A percentile compares a stretch with the other conserved stretches of the same genome.
phyloP scores from a whole-genome alignment of 176 grass and related monocot genomes.

The Juncus inflexus region DNA sequence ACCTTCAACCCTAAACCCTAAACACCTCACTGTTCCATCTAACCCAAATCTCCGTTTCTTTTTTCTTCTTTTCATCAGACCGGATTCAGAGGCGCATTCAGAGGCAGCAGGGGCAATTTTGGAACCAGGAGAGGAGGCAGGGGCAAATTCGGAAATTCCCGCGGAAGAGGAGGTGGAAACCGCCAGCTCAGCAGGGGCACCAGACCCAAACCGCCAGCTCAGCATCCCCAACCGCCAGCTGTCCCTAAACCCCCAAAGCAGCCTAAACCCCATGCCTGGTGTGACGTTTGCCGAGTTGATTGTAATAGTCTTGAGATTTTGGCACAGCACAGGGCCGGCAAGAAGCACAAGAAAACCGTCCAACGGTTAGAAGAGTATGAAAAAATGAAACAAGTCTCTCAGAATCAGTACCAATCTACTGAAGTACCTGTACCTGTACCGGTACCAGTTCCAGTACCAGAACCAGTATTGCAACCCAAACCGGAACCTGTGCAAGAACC shows the following conservation, averaged over 20 bases:
- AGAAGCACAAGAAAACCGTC: slow-evolving; percentile 54
- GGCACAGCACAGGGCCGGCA: slow-evolving; percentile 51
- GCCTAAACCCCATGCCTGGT: slow-evolving; percentile 43
- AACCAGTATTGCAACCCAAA: too few relatives aligned
- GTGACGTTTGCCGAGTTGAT: slow-evolving; percentile 58
- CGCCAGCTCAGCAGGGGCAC: neutral
- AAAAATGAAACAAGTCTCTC: slow-evolving; percentile 17
- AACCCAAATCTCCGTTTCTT: neutral
- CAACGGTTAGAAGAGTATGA: slow-evolving; percentile 52
- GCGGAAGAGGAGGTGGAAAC: slow-evolving; percentile 23
- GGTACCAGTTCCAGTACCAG: slow-evolving; percentile 2
- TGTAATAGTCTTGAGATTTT: slow-evolving; percentile 56
- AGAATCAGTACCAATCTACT: neutral
- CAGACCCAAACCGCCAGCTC: neutral
- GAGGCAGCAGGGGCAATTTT: slow-evolving; percentile 12
- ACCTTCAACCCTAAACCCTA: neutral
- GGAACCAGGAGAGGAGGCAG: slow-evolving; percentile 16
- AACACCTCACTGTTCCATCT: slow-evolving; percentile 2
- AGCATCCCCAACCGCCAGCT: neutral
- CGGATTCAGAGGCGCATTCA: slow-evolving; percentile 28
- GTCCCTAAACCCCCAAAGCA: slow-evolving; percentile 1
- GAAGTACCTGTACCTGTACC: slow-evolving; percentile 17
- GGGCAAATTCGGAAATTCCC: slow-evolving; percentile 26
- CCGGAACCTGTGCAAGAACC: too few relatives aligned
- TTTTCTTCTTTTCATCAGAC: slow-evolving; percentile 28